These are phyloP conservation scores for Vickermania ingenoplastis DNA, from an alignment of 208 protist genomes.

Conservation along the genomic window DNA sequence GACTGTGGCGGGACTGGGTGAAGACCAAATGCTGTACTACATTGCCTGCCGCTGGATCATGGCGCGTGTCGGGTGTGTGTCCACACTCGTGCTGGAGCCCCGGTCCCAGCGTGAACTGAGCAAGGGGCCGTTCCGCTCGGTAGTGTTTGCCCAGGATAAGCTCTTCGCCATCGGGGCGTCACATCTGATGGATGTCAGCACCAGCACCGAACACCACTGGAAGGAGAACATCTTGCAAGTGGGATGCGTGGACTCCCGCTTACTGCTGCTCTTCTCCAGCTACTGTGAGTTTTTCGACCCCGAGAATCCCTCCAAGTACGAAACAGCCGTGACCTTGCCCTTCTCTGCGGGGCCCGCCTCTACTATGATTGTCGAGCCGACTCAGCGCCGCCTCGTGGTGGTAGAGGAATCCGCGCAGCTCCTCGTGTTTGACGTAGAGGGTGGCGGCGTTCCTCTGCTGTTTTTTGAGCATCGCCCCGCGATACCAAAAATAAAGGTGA, in stretches of 20 bases:
- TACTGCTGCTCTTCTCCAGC: slow-evolving; percentile 2
- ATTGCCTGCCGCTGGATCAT: background rate
- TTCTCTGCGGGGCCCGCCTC: background rate
- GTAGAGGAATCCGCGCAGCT: background rate
- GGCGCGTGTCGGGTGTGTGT: background rate
- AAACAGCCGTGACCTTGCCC: background rate
- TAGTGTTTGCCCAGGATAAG: background rate
- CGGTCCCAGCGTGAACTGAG: background rate
- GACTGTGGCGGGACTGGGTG: background rate
- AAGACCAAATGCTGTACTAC: background rate
- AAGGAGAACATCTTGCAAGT: background rate
- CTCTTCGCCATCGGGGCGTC: background rate
- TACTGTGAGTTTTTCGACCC: slow-evolving; percentile 5
- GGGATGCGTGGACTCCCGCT: background rate
- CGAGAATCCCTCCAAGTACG: background rate
- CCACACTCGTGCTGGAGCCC: background rate
- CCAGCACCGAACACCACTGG: background rate
- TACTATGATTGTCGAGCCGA: background rate
- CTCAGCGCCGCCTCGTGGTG: background rate
- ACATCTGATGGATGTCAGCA: background rate
- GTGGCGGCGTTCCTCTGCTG: background rate
- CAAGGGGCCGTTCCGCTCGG: background rate
- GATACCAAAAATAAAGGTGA: background rate
- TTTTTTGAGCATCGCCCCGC: background rate
- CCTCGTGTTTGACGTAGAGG: background rate